Evolutionary conservation across 1,284 basidiomycete species (phyloP), one percentile per base, ranked within the genome.

Genomic region (Melampsora americana): DNA sequence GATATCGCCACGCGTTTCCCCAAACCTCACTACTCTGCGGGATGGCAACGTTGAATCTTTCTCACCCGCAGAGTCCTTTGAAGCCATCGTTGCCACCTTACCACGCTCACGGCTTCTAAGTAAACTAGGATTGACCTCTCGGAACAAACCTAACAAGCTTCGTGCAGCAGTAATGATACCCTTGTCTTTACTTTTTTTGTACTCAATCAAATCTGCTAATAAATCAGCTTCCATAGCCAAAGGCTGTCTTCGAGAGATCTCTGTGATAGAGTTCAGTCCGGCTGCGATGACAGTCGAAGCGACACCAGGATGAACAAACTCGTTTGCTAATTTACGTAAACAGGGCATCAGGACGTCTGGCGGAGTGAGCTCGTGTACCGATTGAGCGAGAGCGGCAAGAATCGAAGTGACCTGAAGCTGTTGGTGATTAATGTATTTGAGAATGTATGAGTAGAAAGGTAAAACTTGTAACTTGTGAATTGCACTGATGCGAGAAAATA

Each of bases 271-370:
- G 82, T 99, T 99, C 80, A 99, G 86, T 48, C 96, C 96, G 0
- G 95, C 96, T 0, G 95, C 90, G 75, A 98, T 92, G 80, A 99
- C 94, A 83, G 99, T 95, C 78, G 90, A 88, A 42, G 80, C 79
- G 4, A 99, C 96, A 78, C 96, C 96, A 0, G 95, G 95, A 83
- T 99, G 95, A 2, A 99, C 92, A 80, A 99, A 99, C 81, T 97
- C 93, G 80, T 92, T 89, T 0, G 95, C 92, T 71, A 99, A 85
- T 84, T 99, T 99, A 77, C 89, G 88, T 67, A 99, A 86, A 60
- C 95, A 90, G 2, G 96, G 95, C 1, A 89, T 90, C 16, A 99
- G 86, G 3, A 89, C 92, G 82, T 98, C 95, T 0, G 96, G 95
- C 1, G 95, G 95, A 0, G 95, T 97, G 73, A 96, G 87, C 66